phyloP scores from a whole-genome alignment of 2,329 filamentous ascomycete genomes.

The Paecilomyces dactylethromorphus region DNA sequence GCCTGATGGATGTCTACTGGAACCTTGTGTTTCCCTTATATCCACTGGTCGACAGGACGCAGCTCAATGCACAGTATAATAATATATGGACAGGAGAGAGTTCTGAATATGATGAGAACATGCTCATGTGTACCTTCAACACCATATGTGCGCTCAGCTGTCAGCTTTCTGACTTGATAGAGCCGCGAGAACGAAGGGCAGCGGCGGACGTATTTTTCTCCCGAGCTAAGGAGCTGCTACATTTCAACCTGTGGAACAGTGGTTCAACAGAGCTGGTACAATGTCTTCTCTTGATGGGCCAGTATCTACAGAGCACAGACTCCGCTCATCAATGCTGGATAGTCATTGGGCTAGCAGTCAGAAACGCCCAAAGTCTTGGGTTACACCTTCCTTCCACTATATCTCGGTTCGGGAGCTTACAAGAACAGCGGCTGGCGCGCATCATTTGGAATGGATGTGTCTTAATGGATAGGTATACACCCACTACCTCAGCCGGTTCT shows the following conservation, averaged over 20 bases:
- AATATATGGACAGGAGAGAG: slow-evolving; percentile 35
- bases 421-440: slow-evolving; percentile 12
- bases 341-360: slow-evolving; percentile 40
- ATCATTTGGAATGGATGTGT: slow-evolving; percentile 32
- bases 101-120: slow-evolving; percentile 33
- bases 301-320: slow-evolving; percentile 45
- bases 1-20: slow-evolving; percentile 43
- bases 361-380: slow-evolving; percentile 43
- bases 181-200: slow-evolving; percentile 33
- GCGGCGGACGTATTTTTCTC: slow-evolving; percentile 38
- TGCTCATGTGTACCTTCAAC: slow-evolving; percentile 42
- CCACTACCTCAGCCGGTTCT: neutral
- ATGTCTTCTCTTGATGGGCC: slow-evolving; percentile 42
- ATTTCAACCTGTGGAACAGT: slow-evolving; percentile 38
- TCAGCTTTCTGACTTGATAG: slow-evolving; percentile 38
- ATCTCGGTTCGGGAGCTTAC: slow-evolving; percentile 7
- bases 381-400: slow-evolving; percentile 39
- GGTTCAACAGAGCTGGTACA: slow-evolving; percentile 42
- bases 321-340: slow-evolving; percentile 46
- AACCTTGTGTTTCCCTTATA: slow-evolving; percentile 42
- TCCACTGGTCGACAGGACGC: slow-evolving; percentile 36
- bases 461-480: slow-evolving; percentile 27
- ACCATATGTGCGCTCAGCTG: slow-evolving; percentile 42
- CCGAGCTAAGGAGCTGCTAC: slow-evolving; percentile 37
- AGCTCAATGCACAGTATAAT: slow-evolving; percentile 34